Evolutionary conservation across 371 early-diverging fungal genomes (phyloP).

Genomic region (Gilbertella persicaria): DNA sequence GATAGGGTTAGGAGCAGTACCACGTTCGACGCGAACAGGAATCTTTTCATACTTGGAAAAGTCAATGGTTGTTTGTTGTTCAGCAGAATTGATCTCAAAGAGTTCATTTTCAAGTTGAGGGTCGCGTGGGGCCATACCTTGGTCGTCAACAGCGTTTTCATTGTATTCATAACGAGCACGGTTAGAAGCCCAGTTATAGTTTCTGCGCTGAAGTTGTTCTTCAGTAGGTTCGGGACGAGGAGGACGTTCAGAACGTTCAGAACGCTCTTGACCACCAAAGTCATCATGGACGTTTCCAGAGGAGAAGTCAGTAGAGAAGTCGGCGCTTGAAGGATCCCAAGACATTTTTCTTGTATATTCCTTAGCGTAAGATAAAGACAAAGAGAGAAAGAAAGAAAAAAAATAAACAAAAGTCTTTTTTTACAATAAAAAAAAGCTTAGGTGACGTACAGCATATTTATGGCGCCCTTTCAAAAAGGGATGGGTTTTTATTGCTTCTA

Average conservation of each 20-base stretch:
- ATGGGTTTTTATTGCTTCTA: no score
- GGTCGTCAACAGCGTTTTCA: conserved; percentile 38
- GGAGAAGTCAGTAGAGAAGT: conserved; percentile 8
- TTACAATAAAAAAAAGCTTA: no score
- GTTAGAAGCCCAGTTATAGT: conserved; percentile 56
- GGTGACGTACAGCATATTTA: no score
- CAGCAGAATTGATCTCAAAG: conserved; percentile 49
- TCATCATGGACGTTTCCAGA: conserved; percentile 6
- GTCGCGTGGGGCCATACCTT: conserved; percentile 50
- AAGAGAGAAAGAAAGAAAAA: conserved; percentile 3
- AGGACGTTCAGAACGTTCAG: conserved; percentile 4
- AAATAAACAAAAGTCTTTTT: conserved; percentile 3
- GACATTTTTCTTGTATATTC: conserved; percentile 9
- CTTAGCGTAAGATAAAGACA: no score
- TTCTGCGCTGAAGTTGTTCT: conserved; percentile 28
- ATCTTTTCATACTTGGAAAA: conserved; percentile 62
- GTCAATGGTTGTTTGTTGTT: conserved; percentile 53
- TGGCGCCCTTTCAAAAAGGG: no score
- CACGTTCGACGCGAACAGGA: conserved; percentile 55
- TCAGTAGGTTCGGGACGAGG: conserved; percentile 26
- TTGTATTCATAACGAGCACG: conserved; percentile 57
- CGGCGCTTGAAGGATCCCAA: conserved; percentile 19
- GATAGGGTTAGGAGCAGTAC: conserved; percentile 45
- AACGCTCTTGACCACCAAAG: conserved; percentile 2
- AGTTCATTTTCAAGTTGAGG: conserved; percentile 50